Conservation (phyloP, 2,329 filamentous ascomycete genomes). For the Septoria petroselini region DNA sequence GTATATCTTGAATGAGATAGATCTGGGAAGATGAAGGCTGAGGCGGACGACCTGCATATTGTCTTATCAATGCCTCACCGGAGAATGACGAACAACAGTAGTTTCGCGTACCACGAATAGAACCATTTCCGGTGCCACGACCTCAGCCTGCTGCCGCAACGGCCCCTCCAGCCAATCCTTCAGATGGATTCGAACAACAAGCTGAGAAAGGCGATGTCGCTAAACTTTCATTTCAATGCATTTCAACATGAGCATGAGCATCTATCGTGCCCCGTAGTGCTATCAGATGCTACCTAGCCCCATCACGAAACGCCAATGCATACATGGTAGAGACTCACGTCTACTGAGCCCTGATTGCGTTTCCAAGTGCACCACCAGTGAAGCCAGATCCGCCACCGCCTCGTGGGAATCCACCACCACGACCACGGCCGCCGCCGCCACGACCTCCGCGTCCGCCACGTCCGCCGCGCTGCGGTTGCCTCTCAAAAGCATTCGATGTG, state of each 20-base stretch:
- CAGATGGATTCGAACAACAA: too few species aligned
- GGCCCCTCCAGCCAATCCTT: too few species aligned
- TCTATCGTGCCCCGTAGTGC: slow-evolving; percentile 7
- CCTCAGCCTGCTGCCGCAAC: too few species aligned
- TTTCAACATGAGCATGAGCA: slow-evolving; percentile 4
- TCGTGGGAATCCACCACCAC: slow-evolving; percentile 55
- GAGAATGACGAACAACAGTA: too few species aligned
- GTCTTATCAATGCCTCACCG: too few species aligned
- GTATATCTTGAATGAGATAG: too few species aligned
- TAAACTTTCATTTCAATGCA: slow-evolving; percentile 11
- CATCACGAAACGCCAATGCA: slow-evolving; percentile 18
- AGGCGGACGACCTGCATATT: too few species aligned
- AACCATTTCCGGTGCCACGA: too few species aligned
- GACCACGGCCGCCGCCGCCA: slow-evolving; percentile 59
- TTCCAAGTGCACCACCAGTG: slow-evolving; percentile 73
- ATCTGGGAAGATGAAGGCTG: too few species aligned
- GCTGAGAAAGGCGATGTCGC: background rate
- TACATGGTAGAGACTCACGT: slow-evolving; percentile 18
- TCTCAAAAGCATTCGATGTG: slow-evolving; percentile 90
- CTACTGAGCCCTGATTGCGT: slow-evolving; percentile 50
- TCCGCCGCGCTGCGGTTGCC: slow-evolving; percentile 73
- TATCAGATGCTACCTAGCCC: slow-evolving; percentile 6
- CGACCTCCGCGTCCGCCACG: slow-evolving; percentile 61
- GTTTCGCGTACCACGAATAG: too few species aligned
- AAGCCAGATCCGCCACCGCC: slow-evolving; percentile 78